Base-by-base conservation (phyloP, 2,329 filamentous ascomycete species). In the Raffaelea deltoideospora region DNA sequence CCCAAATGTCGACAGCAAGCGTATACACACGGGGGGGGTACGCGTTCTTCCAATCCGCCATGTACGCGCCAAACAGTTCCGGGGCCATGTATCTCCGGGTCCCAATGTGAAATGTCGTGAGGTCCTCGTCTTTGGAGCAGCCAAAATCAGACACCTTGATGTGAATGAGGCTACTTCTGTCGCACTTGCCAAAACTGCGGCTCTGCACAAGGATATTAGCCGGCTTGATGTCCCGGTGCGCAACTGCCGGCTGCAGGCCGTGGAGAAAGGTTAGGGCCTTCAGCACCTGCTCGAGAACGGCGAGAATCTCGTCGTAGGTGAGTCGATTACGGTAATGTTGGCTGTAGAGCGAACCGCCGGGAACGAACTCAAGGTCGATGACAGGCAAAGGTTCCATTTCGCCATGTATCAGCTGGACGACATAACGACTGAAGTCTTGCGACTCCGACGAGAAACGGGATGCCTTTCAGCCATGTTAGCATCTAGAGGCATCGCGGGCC, bases 61-160 rank as follows among this genome's bases (percentile, higher is more conserved):
- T 30, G 10, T 5, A 5, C 8, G 21, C 80, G 50, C 85, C 79
- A 5, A 96, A 65, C 39, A 98, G 94, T 54, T 98, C 88, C 2
- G 88, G 88, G 1, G 90, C 88, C 44, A 95, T 87, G 53, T 96
- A 93, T 54, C 81, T 87, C 8, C 87, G 87, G 14, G 88, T 96
- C 43, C 88, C 88, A 53, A 88, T 88, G 44, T 96, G 62, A 1
- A 87, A 95, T 0, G 86, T 94, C 2, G 88, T 95, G 54, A 96
- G 96, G 0, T 87, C 94, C 53, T 94, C 85, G 55, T 96, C 88
- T 59, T 96, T 98, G 28, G 88, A 87, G 24, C 96, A 67, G 30
- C 88, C 88, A 56, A 96, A 96, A 56, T 96, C 88, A 11, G 86
- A 88, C 43, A 96, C 61, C 58, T 96, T 96, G 44, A 94, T 77